Base-by-base conservation (phyloP, 1,284 basidiomycete genomes). In the Puccinia triticina region DNA sequence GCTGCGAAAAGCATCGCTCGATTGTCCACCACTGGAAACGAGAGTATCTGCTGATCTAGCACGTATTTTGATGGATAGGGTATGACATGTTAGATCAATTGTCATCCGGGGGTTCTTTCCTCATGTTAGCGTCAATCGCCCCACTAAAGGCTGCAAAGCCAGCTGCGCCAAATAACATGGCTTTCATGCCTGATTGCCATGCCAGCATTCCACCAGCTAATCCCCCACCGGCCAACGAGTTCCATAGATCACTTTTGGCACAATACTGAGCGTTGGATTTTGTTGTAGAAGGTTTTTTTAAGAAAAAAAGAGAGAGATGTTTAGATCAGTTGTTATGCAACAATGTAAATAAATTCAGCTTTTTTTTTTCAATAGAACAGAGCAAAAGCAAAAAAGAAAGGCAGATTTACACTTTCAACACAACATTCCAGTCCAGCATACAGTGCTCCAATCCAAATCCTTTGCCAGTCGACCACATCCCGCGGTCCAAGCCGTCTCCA, bases 351-450 rank as follows among this genome's bases (percentile, higher is more conserved):
- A 1, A 64, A 64, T 29, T 10, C 18, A 59, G 14, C 43, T 40
- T 26, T 34, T 18, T 32, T 4, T 69, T 69, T 43, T n/a, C 2
- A 1, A 4, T 69, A n/a, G 43, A 21, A 7, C 12, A 23, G 29
- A 37, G 46, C 14, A 26, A 29, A 46, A 55, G n/a, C 0, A 14
- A 57, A 34, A 29, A 2, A 37, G 11, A 71, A 29, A 14, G 34
- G 11, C 43, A 21, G n/a, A 92, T 95, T 88, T 88, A 95, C 96
- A 83, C 93, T 94, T 89, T 99, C 96, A 83, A 98, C 93, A 84
- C 94, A 92, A 86, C 96, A 99, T 88, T 99, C 97, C 21, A 94
- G 92, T 43, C 96, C 95, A 23, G 94, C 92, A 87, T 95, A 99
- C 72, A 99, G 86, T 7, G 93, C 94, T 23, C 96, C 96, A 71